Conservation (phyloP, 331 rosid species). For the Malus hybrid region DNA sequence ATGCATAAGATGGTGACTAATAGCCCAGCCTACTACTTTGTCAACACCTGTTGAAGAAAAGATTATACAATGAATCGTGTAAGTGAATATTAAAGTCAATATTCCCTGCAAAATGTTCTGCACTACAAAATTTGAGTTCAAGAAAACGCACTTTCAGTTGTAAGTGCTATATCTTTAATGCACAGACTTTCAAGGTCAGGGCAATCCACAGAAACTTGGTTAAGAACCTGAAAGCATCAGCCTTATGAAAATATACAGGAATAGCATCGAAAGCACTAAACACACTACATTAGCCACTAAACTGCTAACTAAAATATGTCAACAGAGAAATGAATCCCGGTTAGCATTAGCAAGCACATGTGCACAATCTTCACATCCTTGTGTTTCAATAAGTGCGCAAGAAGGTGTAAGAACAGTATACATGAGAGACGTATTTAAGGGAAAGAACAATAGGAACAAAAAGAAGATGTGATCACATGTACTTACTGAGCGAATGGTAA, state of each 20-base stretch:
- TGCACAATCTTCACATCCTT: not conserved
- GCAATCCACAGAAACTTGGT: conserved; percentile 62
- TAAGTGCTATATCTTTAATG: conserved; percentile 72
- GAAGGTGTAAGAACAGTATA: too few relatives aligned
- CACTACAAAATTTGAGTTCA: not conserved
- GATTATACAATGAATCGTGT: not conserved
- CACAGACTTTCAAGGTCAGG: conserved; percentile 64
- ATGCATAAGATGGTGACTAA: conserved; percentile 72
- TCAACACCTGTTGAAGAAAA: conserved; percentile 56
- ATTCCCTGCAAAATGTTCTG: not conserved
- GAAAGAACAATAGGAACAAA: not conserved
- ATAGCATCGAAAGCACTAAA: not conserved
- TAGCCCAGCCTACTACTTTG: conserved; percentile 82
- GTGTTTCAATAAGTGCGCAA: not conserved
- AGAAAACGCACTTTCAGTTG: conserved; percentile 56
- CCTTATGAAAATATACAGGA: not conserved
- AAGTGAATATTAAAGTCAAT: conserved; percentile 7
- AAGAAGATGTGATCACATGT: not conserved
- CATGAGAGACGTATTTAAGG: too few relatives aligned
- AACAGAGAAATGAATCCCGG: not conserved
- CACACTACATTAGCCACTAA: not conserved
- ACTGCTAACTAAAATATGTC: not conserved
- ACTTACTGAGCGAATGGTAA: conserved; percentile 64
- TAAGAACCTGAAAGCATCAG: conserved; percentile 49
- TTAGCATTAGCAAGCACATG: not conserved